phyloP scores from a whole-genome alignment of 495 filamentous ascomycete genomes.

The Aspergillus bridgeri region DNA sequence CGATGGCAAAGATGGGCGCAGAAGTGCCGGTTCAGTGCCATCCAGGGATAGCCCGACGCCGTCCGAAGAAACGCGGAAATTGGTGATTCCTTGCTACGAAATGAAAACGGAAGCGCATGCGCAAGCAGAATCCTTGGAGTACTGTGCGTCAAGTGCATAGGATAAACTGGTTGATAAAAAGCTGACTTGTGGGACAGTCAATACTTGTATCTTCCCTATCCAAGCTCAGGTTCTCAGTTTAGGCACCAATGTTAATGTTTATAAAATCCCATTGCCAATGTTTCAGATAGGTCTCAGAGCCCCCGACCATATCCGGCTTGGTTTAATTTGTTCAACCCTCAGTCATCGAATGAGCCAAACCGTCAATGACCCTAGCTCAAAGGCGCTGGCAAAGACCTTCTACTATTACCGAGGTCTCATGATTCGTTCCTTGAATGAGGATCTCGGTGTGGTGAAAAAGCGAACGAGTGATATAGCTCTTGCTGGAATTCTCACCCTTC shows the following conservation, averaged over 20 bases:
- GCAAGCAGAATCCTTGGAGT: neutral
- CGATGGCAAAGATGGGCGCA: too few species aligned
- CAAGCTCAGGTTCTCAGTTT: too few species aligned
- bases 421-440: constrained; percentile 29
- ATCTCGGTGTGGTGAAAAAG: constrained; percentile 14
- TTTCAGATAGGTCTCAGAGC: neutral
- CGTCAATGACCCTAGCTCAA: constrained; percentile 10
- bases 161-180: too few species aligned
- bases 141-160: neutral
- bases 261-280: neutral
- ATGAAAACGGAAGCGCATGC: neutral
- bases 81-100: neutral
- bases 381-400: constrained; percentile 21
- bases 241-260: neutral
- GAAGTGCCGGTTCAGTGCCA: too few species aligned
- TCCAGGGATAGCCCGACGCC: too few species aligned
- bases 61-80: too few species aligned
- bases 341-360: constrained; percentile 31
- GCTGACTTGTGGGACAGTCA: too few species aligned
- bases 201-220: too few species aligned
- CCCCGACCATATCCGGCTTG: constrained; percentile 1
- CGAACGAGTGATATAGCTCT: constrained; percentile 19
- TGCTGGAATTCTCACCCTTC: constrained; percentile 11
- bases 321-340: constrained; percentile 21
- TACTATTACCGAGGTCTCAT: constrained; percentile 27